Conservation (phyloP, 2,329 filamentous ascomycete species). For the Ramularia collo-cygni region DNA sequence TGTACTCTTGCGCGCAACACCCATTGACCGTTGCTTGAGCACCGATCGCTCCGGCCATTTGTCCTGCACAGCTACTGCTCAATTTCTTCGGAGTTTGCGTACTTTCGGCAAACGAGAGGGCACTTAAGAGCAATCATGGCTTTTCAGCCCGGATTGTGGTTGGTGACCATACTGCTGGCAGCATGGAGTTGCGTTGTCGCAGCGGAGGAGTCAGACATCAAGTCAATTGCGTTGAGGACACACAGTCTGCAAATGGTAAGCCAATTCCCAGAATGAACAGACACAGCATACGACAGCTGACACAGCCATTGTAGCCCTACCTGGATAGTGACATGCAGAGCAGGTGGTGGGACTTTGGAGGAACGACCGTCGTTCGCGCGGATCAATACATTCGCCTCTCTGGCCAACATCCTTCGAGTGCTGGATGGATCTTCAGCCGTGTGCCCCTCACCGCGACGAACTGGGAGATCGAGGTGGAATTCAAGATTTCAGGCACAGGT, state of each 20-base stretch:
- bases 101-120: too few relatives aligned
- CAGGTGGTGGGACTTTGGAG: slow-evolving; percentile 98
- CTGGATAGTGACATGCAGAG: slow-evolving; percentile 97
- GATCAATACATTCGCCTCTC: slow-evolving; percentile 85
- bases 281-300: neutral
- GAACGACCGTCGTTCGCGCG: slow-evolving; percentile 76
- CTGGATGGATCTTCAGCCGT: slow-evolving; percentile 88
- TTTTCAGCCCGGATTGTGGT: slow-evolving; percentile 12
- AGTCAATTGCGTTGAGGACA: slow-evolving; percentile 31
- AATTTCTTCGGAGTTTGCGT: too few relatives aligned
- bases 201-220: slow-evolving; percentile 27
- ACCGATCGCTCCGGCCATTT: too few relatives aligned
- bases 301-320: slow-evolving; percentile 60
- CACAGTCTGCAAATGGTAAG: slow-evolving; percentile 28
- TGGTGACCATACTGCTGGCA: slow-evolving; percentile 27
- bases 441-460: slow-evolving; percentile 95
- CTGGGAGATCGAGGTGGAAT: slow-evolving; percentile 97
- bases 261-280: neutral
- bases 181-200: slow-evolving; percentile 22
- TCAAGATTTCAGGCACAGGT: slow-evolving; percentile 83
- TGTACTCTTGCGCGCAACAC: neutral
- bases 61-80: too few relatives aligned
- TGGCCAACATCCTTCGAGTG: slow-evolving; percentile 81
- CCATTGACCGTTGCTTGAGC: too few relatives aligned
- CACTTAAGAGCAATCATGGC: slow-evolving; percentile 11